These are phyloP conservation scores for Colletotrichum brevisporum DNA, from an alignment of 2,329 filamentous ascomycete genomes.

Conservation along the genomic window DNA sequence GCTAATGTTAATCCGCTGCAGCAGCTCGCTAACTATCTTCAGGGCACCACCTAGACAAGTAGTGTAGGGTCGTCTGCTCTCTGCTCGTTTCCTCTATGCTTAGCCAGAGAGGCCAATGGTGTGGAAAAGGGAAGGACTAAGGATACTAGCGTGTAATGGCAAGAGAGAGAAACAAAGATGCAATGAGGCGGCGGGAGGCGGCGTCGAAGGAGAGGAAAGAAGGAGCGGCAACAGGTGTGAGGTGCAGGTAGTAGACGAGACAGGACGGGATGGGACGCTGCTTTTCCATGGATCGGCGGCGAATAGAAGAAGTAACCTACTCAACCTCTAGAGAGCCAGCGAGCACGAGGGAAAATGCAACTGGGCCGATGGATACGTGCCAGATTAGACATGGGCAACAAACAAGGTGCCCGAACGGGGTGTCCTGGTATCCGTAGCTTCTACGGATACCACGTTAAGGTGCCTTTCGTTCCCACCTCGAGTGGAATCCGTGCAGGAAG, in stretches of 20 bases:
- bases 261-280: conserved; percentile 12
- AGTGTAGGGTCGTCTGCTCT: neutral
- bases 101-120: conserved; percentile 33
- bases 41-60: too few relatives aligned
- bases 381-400: neutral
- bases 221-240: neutral
- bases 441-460: too few relatives aligned
- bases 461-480: too few relatives aligned
- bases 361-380: neutral
- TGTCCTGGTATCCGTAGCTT: too few relatives aligned
- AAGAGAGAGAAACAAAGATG: conserved; percentile 9
- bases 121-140: conserved; percentile 30
- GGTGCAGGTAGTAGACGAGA: neutral
- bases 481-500: too few relatives aligned
- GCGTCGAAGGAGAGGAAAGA: neutral
- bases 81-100: conserved; percentile 10
- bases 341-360: conserved; percentile 11
- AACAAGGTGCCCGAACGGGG: neutral
- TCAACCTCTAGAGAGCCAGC: too few relatives aligned
- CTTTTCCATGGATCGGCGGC: neutral
- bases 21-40: neutral
- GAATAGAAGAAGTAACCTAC: neutral
- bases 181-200: conserved; percentile 1
- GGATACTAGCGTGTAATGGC: conserved; percentile 17
- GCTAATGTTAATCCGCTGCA: conserved; percentile 34